Evolutionary conservation across 2,329 filamentous ascomycete genomes (phyloP), one percentile per base, ranked within the genome.

Genomic region (Acrodontium crateriforme): DNA sequence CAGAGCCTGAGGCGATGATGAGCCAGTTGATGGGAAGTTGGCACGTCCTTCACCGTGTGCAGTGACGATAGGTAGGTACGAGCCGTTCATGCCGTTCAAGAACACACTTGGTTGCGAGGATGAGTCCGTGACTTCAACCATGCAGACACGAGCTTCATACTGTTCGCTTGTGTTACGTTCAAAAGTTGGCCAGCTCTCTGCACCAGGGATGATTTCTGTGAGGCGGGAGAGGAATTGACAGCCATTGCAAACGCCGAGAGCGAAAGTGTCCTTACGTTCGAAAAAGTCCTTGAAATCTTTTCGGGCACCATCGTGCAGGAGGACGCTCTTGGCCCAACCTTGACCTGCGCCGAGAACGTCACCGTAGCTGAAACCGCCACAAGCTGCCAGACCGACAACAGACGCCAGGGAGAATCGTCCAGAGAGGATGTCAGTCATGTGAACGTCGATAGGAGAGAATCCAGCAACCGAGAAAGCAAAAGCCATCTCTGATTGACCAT

Each of bases 401-500:
- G 75, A 76, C 21, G 75, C 67, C 6, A 98, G 73, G 0, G 81
- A 84, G 36, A 81, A 74, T 10, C 80, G 78, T 8, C 72, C 74
- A 14, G 82, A 74, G 31, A 95, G 75, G 26, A 78, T 67, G 45
- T 95, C 87, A 3, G 79, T 89, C 89, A 98, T 95, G 65, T 94
- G 87, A 2, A 95, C 78, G 49, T 98, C 87, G 25, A 95, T 71
- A 9, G 85, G 74, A 27, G 84, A 77, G 60, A 95, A 95, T 19
- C 87, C 87, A 23, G 89, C 87, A 18, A 75, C 74, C 40, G 78
- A 75, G 67, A 95, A 95, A 26, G 85, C 84, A 49, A 92, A 95
- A 1, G 89, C 89, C 82, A 98, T 92, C 55, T 98, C 89, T n/a
- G 83, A 76, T 46, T 94, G 74, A 22, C 85, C 82, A 58, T 98